Evolutionary conservation across 495 filamentous ascomycete genomes (phyloP), one percentile per base, ranked within the genome.

Genomic region (Aspergillus saccharolyticus): DNA sequence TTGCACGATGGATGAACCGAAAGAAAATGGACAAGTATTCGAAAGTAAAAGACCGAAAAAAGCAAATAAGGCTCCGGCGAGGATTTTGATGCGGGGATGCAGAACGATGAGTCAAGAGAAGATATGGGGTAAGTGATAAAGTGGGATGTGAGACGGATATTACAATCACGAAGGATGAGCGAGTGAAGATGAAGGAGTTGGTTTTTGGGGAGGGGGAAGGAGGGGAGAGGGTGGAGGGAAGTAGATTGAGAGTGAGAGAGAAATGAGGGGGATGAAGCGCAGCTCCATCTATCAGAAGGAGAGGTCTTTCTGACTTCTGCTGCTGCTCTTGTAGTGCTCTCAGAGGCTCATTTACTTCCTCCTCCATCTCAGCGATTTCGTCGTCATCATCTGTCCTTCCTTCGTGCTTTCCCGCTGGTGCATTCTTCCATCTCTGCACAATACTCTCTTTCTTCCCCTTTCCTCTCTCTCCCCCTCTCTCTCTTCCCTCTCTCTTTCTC

Each of bases 31-130:
- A 6, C 4, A 39, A 15, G 33, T 46, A 44, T 44, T 21, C 19
- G 22, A 53, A 54, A 51, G 53, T 50, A 48, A 54, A 49, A 43
- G n/a, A 21, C 12, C 24, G 18, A 30, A 53, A n/a, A 55, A 56
- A 60, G 50, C 55, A 59, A 56, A 60, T 42, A 56, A 57, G 56
- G 60, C 46, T 16, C 5, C 12, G 6, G 20, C 16, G 33, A 21
- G 33, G 30, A 20, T 15, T 14, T n/a, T 20, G 18, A 43, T 24
- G 33, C 33, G 17, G 20, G 18, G 51, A 16, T 15, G 33, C 0
- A 12, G 18, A 18, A 15, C 17, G 20, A 49, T 25, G 19, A 58
- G n/a, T n/a, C n/a, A n/a, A 47, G 44, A 55, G 49, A 47, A 43
- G 33, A 52, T 17, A 30, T 25, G 44, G 8, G 25, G 45, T 25